A percentile compares a stretch with the other conserved stretches of the same genome.
These are phyloP conservation scores for Daldinia sp. DNA, from an alignment of 2,329 filamentous ascomycete genomes.

Conservation along the genomic window DNA sequence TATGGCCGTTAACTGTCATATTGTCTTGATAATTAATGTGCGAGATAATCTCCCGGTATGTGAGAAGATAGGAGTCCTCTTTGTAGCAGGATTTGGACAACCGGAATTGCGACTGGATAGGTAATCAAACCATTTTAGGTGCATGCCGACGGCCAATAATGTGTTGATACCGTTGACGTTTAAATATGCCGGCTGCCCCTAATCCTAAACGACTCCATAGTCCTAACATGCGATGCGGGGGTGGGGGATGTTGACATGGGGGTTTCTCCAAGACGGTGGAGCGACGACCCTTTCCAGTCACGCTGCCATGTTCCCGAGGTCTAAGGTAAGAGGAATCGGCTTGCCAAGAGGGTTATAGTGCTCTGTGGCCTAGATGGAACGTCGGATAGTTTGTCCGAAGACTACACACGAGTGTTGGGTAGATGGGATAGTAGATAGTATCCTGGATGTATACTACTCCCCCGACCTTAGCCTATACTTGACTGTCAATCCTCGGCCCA, in stretches of 20 bases:
- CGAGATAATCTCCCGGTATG: constrained; percentile 18
- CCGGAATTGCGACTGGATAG: constrained; percentile 26
- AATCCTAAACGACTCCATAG: constrained; percentile 29
- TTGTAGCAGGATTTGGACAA: constrained; percentile 25
- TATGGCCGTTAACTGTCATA: constrained; percentile 43
- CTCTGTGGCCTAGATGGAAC: constrained; percentile 19
- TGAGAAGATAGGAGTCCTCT: constrained; percentile 22
- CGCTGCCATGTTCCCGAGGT: constrained; percentile 24
- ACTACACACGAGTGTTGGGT: constrained; percentile 13
- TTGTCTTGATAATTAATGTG: constrained; percentile 12
- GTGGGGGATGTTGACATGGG: constrained; percentile 31
- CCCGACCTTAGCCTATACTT: constrained; percentile 39
- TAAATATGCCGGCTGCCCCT: constrained; percentile 40
- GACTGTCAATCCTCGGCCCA: constrained; percentile 26
- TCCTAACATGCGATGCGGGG: constrained; percentile 35
- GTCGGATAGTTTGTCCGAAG: constrained; percentile 30
- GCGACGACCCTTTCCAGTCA: constrained; percentile 17
- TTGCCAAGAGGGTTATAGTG: constrained; percentile 18
- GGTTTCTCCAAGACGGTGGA: constrained; percentile 18
- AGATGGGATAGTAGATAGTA: not conserved
- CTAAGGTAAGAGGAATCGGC: constrained; percentile 19
- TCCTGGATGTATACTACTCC: constrained; percentile 13
- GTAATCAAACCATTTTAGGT: constrained; percentile 29
- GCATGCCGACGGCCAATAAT: constrained; percentile 33
- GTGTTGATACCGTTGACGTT: constrained; percentile 26